These are phyloP conservation scores for Eremomyces bilateralis DNA, from an alignment of 495 filamentous ascomycete genomes.

Conservation along the genomic window DNA sequence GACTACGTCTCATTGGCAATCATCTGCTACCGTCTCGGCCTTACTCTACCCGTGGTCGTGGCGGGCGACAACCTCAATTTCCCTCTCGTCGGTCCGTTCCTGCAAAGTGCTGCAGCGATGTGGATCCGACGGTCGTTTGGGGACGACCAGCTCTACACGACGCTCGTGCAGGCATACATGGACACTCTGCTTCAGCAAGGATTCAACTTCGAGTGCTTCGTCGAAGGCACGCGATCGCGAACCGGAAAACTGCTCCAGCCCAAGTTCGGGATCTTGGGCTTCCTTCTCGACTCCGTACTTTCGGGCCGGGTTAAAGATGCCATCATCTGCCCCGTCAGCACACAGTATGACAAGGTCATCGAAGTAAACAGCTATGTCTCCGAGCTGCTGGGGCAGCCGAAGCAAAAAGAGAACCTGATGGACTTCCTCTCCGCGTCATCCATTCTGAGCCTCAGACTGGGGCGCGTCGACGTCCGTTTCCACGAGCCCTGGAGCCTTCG, in stretches of 20 bases:
- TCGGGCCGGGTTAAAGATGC: constrained; percentile 78
- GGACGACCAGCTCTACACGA: constrained; percentile 72
- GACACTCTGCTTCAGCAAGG: constrained; percentile 78
- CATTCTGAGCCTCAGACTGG: constrained; percentile 68
- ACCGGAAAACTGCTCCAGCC: constrained; percentile 86
- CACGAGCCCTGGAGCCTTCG: constrained; percentile 84
- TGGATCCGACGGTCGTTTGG: constrained; percentile 87
- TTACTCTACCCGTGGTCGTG: constrained; percentile 79
- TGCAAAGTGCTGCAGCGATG: constrained; percentile 94
- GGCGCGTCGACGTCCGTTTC: constrained; percentile 86
- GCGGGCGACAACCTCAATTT: constrained; percentile 94
- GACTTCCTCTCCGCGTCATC: constrained; percentile 79
- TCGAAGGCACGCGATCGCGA: constrained; percentile 69
- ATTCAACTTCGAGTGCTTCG: constrained; percentile 85
- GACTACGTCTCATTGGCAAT: constrained; percentile 89
- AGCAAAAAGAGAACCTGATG: constrained; percentile 77
- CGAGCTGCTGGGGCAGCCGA: constrained; percentile 80
- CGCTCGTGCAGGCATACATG: constrained; percentile 85
- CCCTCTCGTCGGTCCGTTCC: constrained; percentile 66
- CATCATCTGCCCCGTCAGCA: constrained; percentile 83
- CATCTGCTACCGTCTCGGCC: constrained; percentile 80
- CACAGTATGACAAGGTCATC: constrained; percentile 96
- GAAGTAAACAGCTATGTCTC: constrained; percentile 91
- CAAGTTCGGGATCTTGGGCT: constrained; percentile 90
- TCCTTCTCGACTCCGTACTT: constrained; percentile 72